These are phyloP conservation scores for Candida argentea DNA, from an alignment of 805 yeast species.

Conservation along the genomic window DNA sequence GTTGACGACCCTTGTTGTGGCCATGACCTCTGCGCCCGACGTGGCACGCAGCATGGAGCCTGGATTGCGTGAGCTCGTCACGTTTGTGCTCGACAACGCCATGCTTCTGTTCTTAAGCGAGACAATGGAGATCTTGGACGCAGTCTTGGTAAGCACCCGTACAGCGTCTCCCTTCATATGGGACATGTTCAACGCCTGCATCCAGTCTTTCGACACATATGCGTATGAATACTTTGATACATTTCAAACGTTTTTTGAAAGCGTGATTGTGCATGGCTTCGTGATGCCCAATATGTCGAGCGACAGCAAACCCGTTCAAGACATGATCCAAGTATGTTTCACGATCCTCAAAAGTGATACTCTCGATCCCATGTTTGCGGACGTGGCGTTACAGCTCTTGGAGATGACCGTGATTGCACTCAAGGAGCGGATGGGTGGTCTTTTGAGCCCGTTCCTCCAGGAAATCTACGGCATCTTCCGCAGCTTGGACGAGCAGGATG, in stretches of 20 bases:
- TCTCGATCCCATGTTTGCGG: constrained; percentile 32
- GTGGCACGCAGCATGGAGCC: constrained; percentile 26
- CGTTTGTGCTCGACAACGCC: constrained; percentile 27
- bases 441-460: constrained; percentile 17
- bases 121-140: constrained; percentile 38
- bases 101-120: constrained; percentile 29
- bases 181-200: constrained; percentile 38
- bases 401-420: constrained; percentile 9
- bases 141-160: constrained; percentile 44
- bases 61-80: constrained; percentile 23
- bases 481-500: constrained; percentile 23
- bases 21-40: constrained; percentile 31
- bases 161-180: constrained; percentile 42
- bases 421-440: constrained; percentile 19
- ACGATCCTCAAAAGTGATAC: constrained; percentile 21
- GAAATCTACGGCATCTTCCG: constrained; percentile 29
- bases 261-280: constrained; percentile 44
- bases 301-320: constrained; percentile 30
- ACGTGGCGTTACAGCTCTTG: constrained; percentile 27
- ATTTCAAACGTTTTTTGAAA: constrained; percentile 48
- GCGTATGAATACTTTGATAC: constrained; percentile 50
- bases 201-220: constrained; percentile 48
- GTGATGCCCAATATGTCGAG: constrained; percentile 20
- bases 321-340: constrained; percentile 27
- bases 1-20: constrained; percentile 31